Percentiles rank a stretch among this genome's conserved stretches.
Evolutionary conservation across 768 basidiomycete genomes (phyloP).

Genomic region (Suillus plorans): DNA sequence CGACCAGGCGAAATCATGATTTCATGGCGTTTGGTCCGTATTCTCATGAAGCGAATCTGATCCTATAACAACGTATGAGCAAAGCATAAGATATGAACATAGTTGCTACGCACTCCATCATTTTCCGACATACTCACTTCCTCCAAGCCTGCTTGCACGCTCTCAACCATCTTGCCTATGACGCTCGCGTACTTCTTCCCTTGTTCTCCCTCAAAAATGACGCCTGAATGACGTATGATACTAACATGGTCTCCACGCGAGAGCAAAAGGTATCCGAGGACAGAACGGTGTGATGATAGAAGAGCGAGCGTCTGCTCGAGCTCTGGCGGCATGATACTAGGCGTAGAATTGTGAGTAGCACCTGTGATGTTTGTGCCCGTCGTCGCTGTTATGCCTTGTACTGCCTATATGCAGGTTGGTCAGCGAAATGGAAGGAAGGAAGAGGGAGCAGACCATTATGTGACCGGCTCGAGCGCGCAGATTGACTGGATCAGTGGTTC

Average conservation of each 20-base stretch:
- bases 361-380: slow-evolving; percentile 16
- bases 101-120: slow-evolving; percentile 49
- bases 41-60: slow-evolving; percentile 83
- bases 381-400: slow-evolving; percentile 11
- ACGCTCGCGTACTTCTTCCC: slow-evolving; percentile 74
- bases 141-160: slow-evolving; percentile 74
- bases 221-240: slow-evolving; percentile 84
- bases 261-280: slow-evolving; percentile 84
- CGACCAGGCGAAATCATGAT: slow-evolving; percentile 92
- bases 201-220: slow-evolving; percentile 83
- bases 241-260: slow-evolving; percentile 69
- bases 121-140: slow-evolving; percentile 68
- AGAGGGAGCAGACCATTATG: background rate
- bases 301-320: slow-evolving; percentile 77
- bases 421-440: background rate
- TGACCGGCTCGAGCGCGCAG: background rate
- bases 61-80: slow-evolving; percentile 49
- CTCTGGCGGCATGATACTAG: slow-evolving; percentile 66
- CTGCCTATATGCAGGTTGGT: slow-evolving; percentile 2
- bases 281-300: slow-evolving; percentile 79
- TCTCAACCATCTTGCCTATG: slow-evolving; percentile 73
- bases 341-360: slow-evolving; percentile 12
- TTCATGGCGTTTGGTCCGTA: slow-evolving; percentile 89
- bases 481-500: background rate
- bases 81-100: background rate